Conservation (phyloP, 192 early-diverging fungal species). For the Coemansia sp. region DNA sequence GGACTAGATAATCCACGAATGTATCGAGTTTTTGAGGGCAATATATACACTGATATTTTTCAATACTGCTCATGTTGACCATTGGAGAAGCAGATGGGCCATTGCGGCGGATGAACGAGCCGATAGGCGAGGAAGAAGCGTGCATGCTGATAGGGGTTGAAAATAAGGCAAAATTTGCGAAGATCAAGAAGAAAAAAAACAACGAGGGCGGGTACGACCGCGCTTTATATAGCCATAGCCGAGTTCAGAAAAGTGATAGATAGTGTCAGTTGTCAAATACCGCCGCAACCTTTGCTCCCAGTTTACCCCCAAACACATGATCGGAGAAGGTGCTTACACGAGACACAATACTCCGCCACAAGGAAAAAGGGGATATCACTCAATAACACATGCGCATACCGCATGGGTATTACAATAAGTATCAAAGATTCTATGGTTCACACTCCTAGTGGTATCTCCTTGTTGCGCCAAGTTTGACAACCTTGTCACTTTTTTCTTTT, state of each 20-base stretch:
- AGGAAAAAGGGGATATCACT: not conserved
- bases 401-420: not conserved
- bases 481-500: not conserved
- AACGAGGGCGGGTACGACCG: too few relatives aligned
- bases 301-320: too few relatives aligned
- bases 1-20: not conserved
- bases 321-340: not conserved
- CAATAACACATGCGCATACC: not conserved
- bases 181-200: not conserved
- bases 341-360: not conserved
- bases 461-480: not conserved
- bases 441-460: not conserved
- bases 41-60: too few relatives aligned
- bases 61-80: not conserved
- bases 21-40: slow-evolving; percentile 10
- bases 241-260: too few relatives aligned
- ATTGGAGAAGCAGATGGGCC: not conserved
- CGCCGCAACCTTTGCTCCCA: too few relatives aligned
- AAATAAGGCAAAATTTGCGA: slow-evolving; percentile 11
- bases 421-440: not conserved
- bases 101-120: not conserved
- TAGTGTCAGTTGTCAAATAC: too few relatives aligned
- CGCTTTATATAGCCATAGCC: too few relatives aligned
- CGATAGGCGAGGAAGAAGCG: not conserved
- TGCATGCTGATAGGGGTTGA: not conserved